Evolutionary conservation across 768 basidiomycete species (phyloP).

Genomic region (Lentinula edodes): DNA sequence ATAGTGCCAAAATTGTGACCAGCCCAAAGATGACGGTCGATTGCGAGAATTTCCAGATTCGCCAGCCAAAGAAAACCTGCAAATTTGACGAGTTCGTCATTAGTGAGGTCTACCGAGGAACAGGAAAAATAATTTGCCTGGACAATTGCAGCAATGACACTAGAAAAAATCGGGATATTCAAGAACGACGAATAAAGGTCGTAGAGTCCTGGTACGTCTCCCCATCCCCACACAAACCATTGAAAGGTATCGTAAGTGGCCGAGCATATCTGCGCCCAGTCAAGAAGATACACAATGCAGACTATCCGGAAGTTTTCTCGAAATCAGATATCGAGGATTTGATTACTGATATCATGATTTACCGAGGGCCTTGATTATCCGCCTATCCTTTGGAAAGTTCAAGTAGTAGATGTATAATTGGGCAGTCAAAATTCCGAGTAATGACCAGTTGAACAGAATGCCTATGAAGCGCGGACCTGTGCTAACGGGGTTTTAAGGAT

Average conservation of each 20-base stretch:
- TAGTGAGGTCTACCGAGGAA: background rate
- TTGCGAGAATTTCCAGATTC: slow-evolving; percentile 11
- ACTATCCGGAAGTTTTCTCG: slow-evolving; percentile 2
- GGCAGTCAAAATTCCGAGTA: slow-evolving; percentile 13
- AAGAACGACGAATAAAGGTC: slow-evolving; percentile 7
- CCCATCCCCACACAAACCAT: slow-evolving; percentile 17
- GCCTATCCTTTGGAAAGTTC: slow-evolving; percentile 12
- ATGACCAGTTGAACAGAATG: slow-evolving; percentile 13
- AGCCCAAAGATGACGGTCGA: slow-evolving; percentile 4
- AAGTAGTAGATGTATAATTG: slow-evolving; percentile 16
- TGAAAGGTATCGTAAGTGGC: slow-evolving; percentile 16
- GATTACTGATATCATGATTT: background rate
- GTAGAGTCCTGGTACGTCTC: slow-evolving; percentile 6
- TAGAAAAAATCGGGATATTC: slow-evolving; percentile 13
- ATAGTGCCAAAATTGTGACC: slow-evolving; percentile 7
- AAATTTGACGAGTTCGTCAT: background rate
- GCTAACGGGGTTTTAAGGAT: background rate
- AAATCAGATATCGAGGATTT: too few species aligned
- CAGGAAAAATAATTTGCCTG: slow-evolving; percentile 6
- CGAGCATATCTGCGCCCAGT: slow-evolving; percentile 15
- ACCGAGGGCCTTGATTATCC: slow-evolving; percentile 10
- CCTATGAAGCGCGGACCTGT: slow-evolving; percentile 13
- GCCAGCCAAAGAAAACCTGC: slow-evolving; percentile 15
- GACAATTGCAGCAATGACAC: slow-evolving; percentile 12
- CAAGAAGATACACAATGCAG: slow-evolving; percentile 12